phyloP scores from a whole-genome alignment of 331 rosid genomes.

The Cydonia oblonga region DNA sequence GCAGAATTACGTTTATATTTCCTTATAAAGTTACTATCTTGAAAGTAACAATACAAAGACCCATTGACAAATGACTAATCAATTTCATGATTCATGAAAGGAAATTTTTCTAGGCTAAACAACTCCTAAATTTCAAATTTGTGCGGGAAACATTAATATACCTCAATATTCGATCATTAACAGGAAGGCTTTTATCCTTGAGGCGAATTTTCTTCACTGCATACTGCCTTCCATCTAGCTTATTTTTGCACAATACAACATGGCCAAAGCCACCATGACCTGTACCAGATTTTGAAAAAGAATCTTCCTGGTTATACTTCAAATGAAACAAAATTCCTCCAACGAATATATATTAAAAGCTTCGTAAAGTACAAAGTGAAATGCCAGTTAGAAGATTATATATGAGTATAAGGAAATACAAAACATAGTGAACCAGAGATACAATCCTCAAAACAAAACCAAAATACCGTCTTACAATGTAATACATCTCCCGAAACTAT shows the following conservation, averaged over 20 bases:
- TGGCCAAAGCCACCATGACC: conserved; percentile 99
- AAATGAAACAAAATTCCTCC: neutral
- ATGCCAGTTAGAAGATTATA: neutral
- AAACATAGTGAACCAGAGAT: neutral
- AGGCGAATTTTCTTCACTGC: conserved; percentile 93
- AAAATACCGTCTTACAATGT: neutral
- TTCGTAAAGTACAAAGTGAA: neutral
- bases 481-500: neutral
- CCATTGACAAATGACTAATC: neutral
- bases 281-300: conserved; percentile 11
- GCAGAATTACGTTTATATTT: neutral
- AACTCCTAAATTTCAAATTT: conserved; percentile 4
- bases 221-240: conserved; percentile 91
- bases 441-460: neutral
- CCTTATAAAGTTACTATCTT: neutral
- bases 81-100: neutral
- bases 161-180: conserved; percentile 82
- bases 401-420: neutral
- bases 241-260: conserved; percentile 90
- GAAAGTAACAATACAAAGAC: neutral
- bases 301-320: neutral
- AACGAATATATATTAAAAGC: neutral
- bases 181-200: conserved; percentile 70
- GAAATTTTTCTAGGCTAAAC: neutral
- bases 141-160: conserved; percentile 17